Conservation (phyloP, 208 protist genomes). For the Strigomonas culicis region DNA sequence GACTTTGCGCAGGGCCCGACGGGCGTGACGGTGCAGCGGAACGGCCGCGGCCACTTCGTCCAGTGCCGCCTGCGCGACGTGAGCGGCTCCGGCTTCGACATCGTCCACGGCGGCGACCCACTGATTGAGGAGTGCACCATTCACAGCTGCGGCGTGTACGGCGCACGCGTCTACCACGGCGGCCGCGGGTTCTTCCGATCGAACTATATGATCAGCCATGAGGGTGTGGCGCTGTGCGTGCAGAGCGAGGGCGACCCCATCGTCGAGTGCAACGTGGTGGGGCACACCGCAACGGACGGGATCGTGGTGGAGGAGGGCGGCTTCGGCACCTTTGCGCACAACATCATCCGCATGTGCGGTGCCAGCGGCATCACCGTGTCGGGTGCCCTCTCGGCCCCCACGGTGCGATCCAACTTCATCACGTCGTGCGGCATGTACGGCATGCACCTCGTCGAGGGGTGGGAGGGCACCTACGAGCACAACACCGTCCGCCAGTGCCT, state of each 20-base stretch:
- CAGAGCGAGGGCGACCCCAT: slow-evolving; percentile 22
- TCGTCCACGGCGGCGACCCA: slow-evolving; percentile 22
- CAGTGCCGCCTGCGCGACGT: slow-evolving; percentile 21
- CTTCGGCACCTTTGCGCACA: slow-evolving; percentile 22
- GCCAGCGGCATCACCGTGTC: slow-evolving; percentile 20
- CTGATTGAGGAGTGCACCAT: slow-evolving; percentile 19
- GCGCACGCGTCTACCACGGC: slow-evolving; percentile 16
- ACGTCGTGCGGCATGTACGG: slow-evolving; percentile 20
- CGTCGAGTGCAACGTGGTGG: slow-evolving; percentile 32
- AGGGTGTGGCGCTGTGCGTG: slow-evolving; percentile 23
- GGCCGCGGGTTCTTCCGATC: slow-evolving; percentile 22
- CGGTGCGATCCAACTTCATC: slow-evolving; percentile 31
- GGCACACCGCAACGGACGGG: slow-evolving; percentile 23
- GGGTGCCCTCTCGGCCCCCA: slow-evolving; percentile 14
- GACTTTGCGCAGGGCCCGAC: slow-evolving; percentile 15
- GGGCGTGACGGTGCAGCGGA: slow-evolving; percentile 18
- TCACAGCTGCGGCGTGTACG: slow-evolving; percentile 14
- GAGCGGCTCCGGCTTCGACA: slow-evolving; percentile 19
- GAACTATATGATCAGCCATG: slow-evolving; percentile 27
- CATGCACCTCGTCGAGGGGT: slow-evolving; percentile 18
- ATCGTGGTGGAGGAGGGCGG: slow-evolving; percentile 30
- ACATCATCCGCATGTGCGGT: slow-evolving; percentile 25
- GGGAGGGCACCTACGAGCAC: slow-evolving; percentile 30
- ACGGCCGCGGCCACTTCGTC: slow-evolving; percentile 30
- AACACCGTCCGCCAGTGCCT: slow-evolving; percentile 26